These are phyloP conservation scores for Quercus wislizeni DNA, from an alignment of 306 rosid genomes.

Conservation along the genomic window DNA sequence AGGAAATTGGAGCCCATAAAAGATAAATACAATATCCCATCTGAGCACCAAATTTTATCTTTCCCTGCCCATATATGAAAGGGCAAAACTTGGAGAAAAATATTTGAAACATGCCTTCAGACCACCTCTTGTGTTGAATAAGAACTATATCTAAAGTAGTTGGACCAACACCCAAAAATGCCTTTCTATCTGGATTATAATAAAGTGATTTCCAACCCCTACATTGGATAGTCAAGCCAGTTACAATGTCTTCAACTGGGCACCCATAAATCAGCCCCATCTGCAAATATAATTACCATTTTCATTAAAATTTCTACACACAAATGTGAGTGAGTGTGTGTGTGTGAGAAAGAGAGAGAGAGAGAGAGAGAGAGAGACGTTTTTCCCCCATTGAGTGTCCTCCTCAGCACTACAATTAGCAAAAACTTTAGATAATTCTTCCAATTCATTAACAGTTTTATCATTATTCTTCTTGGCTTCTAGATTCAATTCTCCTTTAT, in stretches of 20 bases:
- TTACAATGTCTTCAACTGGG: constrained; percentile 57
- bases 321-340: not conserved
- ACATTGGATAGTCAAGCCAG: constrained; percentile 56
- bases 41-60: constrained; percentile 42
- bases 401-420: constrained; percentile 55
- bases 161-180: constrained; percentile 68
- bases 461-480: constrained; percentile 19
- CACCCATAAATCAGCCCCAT: constrained; percentile 72
- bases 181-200: constrained; percentile 57
- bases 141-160: constrained; percentile 43
- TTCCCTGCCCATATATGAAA: constrained; percentile 61
- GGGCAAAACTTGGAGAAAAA: constrained; percentile 76
- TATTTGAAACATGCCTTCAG: constrained; percentile 55
- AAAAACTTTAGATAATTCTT: constrained; percentile 49
- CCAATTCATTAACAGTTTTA: constrained; percentile 42
- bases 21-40: constrained; percentile 61
- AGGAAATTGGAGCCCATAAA: constrained; percentile 67
- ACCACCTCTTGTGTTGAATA: constrained; percentile 62
- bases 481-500: constrained; percentile 1
- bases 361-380: constrained; percentile 35
- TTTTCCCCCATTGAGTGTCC: constrained; percentile 67
- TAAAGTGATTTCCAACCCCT: constrained; percentile 77
- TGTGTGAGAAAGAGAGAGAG: not conserved
- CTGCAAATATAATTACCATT: constrained; percentile 32
- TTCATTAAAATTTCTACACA: not conserved